Percentiles rank a stretch among this genome's conserved stretches.
phyloP scores from a whole-genome alignment of 2,329 filamentous ascomycete species.

The Dothideomycetes sp. region DNA sequence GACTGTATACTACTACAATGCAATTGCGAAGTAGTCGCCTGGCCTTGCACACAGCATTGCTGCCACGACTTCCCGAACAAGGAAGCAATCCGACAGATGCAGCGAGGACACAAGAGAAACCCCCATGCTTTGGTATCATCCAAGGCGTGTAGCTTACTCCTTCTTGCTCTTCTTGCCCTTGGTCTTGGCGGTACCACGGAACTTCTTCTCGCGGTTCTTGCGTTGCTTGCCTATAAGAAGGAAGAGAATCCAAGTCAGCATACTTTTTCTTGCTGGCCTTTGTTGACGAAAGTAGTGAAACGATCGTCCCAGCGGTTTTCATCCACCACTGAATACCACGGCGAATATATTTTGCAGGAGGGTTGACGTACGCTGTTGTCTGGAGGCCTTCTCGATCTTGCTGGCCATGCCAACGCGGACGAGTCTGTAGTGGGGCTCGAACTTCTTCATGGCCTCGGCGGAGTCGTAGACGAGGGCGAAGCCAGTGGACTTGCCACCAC shows the following conservation, averaged over 20 bases:
- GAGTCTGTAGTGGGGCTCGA: slow-evolving; percentile 96
- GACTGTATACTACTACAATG: no score
- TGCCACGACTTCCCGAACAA: not conserved
- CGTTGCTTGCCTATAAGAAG: slow-evolving; percentile 89
- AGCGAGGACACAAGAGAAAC: not conserved
- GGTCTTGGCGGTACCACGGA: slow-evolving; percentile 95
- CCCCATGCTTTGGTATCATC: slow-evolving; percentile 6
- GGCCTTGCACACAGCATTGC: not conserved
- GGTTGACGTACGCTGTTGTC: slow-evolving; percentile 89
- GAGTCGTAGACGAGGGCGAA: slow-evolving; percentile 99
- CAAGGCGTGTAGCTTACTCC: slow-evolving; percentile 22
- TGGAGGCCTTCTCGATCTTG: slow-evolving; percentile 95
- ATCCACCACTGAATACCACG: no score
- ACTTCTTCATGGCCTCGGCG: slow-evolving; percentile 98
- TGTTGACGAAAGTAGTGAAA: slow-evolving; percentile 2
- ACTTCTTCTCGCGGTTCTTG: slow-evolving; percentile 99
- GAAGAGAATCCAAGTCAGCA: slow-evolving; percentile 11
- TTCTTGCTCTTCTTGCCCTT: slow-evolving; percentile 92
- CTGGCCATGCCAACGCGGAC: slow-evolving; percentile 82
- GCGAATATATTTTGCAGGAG: slow-evolving; percentile 3
- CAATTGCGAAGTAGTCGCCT: not conserved
- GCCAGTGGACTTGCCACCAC: slow-evolving; percentile 99
- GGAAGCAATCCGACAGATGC: not conserved
- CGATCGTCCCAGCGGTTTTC: not conserved
- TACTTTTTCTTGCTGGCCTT: slow-evolving; percentile 5